Evolutionary conservation across 2,329 filamentous ascomycete species (phyloP).

Genomic region (Aspergillus sp.): DNA sequence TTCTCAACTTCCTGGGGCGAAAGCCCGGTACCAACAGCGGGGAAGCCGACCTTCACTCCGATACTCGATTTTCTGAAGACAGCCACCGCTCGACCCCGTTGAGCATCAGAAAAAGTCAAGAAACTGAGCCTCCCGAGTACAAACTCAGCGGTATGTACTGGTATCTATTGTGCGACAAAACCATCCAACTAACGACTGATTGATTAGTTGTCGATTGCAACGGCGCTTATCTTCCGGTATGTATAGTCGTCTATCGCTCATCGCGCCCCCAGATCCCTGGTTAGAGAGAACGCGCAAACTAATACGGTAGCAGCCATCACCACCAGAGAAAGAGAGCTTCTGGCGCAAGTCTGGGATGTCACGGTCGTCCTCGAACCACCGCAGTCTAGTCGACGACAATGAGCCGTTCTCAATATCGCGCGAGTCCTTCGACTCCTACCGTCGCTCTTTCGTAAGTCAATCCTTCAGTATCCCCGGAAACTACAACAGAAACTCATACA

Average conservation of each 20-base stretch:
- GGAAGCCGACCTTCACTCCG: conserved; percentile 42
- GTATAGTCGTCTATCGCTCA: neutral
- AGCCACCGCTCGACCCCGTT: conserved; percentile 49
- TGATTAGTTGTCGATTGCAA: conserved; percentile 86
- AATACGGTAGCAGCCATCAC: conserved; percentile 66
- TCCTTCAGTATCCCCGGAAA: neutral
- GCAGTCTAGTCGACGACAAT: conserved; percentile 72
- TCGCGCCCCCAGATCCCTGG: neutral
- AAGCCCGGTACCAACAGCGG: conserved; percentile 49
- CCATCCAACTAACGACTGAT: conserved; percentile 25
- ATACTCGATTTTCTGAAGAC: conserved; percentile 47
- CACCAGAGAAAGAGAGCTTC: conserved; percentile 77
- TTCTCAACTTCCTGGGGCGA: conserved; percentile 70
- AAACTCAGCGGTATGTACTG: conserved; percentile 70
- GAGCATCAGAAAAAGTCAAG: conserved; percentile 61
- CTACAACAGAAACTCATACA: conserved; percentile 11
- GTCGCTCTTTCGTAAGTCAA: conserved; percentile 81
- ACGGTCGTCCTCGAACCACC: conserved; percentile 56
- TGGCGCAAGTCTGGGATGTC: conserved; percentile 61
- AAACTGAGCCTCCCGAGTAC: conserved; percentile 71
- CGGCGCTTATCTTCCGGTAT: conserved; percentile 88
- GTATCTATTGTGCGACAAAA: neutral
- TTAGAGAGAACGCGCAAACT: neutral
- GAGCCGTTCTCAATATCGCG: conserved; percentile 94
- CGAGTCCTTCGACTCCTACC: conserved; percentile 95